Percentiles rank a stretch among this genome's conserved stretches.
phyloP scores from a whole-genome alignment of 768 basidiomycete species.

The Lactarius sp. region DNA sequence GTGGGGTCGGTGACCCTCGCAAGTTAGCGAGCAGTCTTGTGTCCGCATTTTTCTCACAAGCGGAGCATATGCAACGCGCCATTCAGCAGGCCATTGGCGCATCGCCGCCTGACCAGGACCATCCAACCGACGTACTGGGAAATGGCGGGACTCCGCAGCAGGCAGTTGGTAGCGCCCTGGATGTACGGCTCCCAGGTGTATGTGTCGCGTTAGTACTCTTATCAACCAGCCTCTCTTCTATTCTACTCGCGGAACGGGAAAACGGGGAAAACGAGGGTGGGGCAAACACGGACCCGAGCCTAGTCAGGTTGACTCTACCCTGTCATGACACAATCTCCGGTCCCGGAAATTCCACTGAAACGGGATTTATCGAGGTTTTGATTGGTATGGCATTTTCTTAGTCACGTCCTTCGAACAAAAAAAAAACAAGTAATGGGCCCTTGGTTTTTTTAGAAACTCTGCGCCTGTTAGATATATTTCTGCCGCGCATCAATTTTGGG shows the following conservation, averaged over 20 bases:
- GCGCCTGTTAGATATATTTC: constrained; percentile 68
- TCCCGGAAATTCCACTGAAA: constrained; percentile 9
- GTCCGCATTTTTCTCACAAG: constrained; percentile 11
- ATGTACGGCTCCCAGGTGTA: constrained; percentile 20
- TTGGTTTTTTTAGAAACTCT: constrained; percentile 52
- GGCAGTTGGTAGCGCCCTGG: not conserved
- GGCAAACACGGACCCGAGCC: not conserved
- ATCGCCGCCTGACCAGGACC: not conserved
- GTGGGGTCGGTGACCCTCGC: not conserved
- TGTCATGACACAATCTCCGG: constrained; percentile 14
- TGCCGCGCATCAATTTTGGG: constrained; percentile 81
- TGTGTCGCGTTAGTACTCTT: constrained; percentile 23
- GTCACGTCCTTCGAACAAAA: not conserved
- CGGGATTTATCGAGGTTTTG: constrained; percentile 27
- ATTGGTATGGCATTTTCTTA: constrained; percentile 24
- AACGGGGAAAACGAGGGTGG: constrained; percentile 4
- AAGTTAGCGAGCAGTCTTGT: constrained; percentile 12
- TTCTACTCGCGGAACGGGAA: constrained; percentile 20
- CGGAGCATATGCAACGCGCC: constrained; percentile 4
- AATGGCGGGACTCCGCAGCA: not conserved
- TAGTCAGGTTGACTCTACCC: constrained; percentile 13
- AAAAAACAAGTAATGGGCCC: not conserved
- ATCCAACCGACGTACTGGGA: not conserved
- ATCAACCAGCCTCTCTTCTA: constrained; percentile 19
- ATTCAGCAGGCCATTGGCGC: constrained; percentile 17